Conservation (phyloP, 306 rosid species). For the Trifolium subterraneum region DNA sequence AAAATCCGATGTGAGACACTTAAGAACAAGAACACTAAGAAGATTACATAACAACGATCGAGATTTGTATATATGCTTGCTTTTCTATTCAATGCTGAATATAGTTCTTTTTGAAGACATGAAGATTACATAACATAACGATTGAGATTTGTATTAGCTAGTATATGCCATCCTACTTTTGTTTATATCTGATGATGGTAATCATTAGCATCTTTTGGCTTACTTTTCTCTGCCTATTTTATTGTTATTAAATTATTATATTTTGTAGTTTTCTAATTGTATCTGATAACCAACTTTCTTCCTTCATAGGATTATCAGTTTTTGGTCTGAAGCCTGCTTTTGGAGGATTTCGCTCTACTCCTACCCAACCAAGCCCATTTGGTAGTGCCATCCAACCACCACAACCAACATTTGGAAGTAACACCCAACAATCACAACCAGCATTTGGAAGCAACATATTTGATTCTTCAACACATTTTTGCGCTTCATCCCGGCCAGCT, state of each 20-base stretch:
- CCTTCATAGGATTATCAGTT: conserved; percentile 60
- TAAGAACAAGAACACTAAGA: conserved; percentile 21
- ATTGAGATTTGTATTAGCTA: too few relatives aligned
- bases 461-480: conserved; percentile 84
- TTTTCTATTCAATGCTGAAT: too few relatives aligned
- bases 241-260: not conserved
- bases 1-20: conserved; percentile 21
- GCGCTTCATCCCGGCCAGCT: conserved; percentile 63
- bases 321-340: conserved; percentile 88
- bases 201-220: too few relatives aligned
- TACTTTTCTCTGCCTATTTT: too few relatives aligned
- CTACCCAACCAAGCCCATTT: conserved; percentile 62
- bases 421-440: too few relatives aligned
- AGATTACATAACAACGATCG: not conserved
- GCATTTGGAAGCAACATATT: conserved; percentile 83
- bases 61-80: too few relatives aligned
- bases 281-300: conserved; percentile 36
- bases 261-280: conserved; percentile 21
- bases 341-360: conserved; percentile 52
- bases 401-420: too few relatives aligned
- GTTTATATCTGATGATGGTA: too few relatives aligned
- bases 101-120: not conserved
- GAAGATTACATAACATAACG: not conserved
- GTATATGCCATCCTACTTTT: too few relatives aligned
- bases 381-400: conserved; percentile 68